A percentile compares a stretch with the other conserved stretches of the same genome.
phyloP scores from a whole-genome alignment of 208 protist genomes.

The Crithidia thermophila region DNA sequence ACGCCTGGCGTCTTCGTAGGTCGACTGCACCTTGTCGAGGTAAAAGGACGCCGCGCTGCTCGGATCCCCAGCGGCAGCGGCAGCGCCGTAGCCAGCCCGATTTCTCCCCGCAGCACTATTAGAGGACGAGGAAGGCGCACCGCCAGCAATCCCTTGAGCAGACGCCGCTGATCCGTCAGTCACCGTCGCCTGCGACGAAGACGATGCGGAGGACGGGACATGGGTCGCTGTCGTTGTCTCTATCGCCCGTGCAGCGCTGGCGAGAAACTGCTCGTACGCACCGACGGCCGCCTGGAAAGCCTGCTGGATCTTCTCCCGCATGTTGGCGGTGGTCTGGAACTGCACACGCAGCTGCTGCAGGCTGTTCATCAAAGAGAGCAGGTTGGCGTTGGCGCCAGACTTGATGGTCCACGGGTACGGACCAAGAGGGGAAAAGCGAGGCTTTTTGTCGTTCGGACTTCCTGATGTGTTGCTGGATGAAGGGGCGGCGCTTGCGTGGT shows the following conservation, averaged over 20 bases:
- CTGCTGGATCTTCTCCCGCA: constrained; percentile 17
- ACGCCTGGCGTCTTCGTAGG: constrained; percentile 20
- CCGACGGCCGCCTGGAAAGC: constrained; percentile 13
- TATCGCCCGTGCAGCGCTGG: neutral
- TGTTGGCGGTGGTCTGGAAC: constrained; percentile 23
- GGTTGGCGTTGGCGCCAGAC: neutral
- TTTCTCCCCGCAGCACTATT: too few relatives aligned
- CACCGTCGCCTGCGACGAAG: neutral
- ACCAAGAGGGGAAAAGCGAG: neutral
- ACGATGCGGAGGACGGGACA: neutral
- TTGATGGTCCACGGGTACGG: neutral
- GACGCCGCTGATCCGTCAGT: too few relatives aligned
- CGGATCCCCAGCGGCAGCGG: neutral
- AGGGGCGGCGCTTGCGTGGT: too few relatives aligned
- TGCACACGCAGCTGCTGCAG: constrained; percentile 24
- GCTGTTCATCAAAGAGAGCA: constrained; percentile 6
- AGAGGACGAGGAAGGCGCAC: too few relatives aligned
- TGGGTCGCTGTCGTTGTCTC: neutral
- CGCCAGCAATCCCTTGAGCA: too few relatives aligned
- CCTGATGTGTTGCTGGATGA: neutral
- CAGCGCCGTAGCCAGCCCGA: neutral
- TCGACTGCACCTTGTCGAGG: constrained; percentile 27
- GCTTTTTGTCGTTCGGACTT: neutral
- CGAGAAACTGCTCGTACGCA: constrained; percentile 17
- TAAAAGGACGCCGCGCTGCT: constrained; percentile 28